Evolutionary conservation across 148 eudicot genomes (phyloP).

Genomic region (Suaeda aralocaspica): DNA sequence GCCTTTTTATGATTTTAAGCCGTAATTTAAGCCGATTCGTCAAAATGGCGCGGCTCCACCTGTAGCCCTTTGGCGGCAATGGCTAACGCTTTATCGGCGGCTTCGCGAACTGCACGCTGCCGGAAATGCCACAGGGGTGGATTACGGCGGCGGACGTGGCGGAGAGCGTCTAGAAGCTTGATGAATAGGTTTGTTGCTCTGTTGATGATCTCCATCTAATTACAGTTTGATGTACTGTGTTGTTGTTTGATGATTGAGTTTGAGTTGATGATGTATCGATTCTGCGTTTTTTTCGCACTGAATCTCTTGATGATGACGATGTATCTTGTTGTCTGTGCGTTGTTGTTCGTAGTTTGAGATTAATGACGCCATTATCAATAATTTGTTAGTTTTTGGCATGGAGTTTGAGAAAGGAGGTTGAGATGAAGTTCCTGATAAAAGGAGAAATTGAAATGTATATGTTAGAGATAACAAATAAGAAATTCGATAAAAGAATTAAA

Average conservation of each 20-base stretch:
- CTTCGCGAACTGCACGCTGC: constrained; percentile 51
- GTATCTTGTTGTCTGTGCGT: constrained; percentile 15
- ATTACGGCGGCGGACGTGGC: constrained; percentile 41
- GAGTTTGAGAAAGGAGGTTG: too few species aligned
- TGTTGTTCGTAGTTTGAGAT: constrained; percentile 33
- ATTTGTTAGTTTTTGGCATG: not conserved
- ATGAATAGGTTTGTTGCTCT: constrained; percentile 51
- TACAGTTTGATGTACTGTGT: constrained; percentile 19
- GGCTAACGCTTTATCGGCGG: constrained; percentile 73
- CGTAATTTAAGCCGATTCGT: constrained; percentile 38
- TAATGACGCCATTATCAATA: constrained; percentile 14
- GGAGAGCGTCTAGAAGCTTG: constrained; percentile 64
- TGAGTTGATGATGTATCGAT: constrained; percentile 13
- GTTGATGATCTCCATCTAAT: constrained; percentile 50
- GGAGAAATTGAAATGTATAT: too few species aligned
- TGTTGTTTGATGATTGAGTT: constrained; percentile 5
- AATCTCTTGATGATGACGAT: constrained; percentile 26
- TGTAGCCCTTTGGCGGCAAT: constrained; percentile 56
- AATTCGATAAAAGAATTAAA: too few species aligned
- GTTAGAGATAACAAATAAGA: too few species aligned
- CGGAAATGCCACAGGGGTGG: constrained; percentile 21
- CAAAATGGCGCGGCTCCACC: constrained; percentile 89
- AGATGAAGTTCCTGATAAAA: constrained; percentile 1
- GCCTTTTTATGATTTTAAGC: constrained; percentile 41
- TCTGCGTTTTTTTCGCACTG: constrained; percentile 33